A percentile compares a stretch with the other conserved stretches of the same genome.
Evolutionary conservation across 106 monocot species (phyloP).

Genomic region (Acorus calamus): DNA sequence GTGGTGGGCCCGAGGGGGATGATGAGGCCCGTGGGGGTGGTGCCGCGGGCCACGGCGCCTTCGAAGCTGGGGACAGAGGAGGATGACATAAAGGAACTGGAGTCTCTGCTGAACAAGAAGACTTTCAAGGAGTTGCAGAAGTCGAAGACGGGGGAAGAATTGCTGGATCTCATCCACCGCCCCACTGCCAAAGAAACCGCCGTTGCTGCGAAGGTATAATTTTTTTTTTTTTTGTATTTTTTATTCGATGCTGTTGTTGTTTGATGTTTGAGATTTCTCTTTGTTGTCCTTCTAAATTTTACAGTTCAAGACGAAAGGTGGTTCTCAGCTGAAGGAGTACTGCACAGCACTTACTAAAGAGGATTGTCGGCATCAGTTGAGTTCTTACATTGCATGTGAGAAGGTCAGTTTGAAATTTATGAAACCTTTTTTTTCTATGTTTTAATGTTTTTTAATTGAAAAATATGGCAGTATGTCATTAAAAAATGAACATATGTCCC

Average conservation of each 20-base stretch:
- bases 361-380: conserved; percentile 84
- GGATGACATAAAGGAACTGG: conserved; percentile 93
- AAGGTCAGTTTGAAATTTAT: conserved; percentile 40
- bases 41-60: conserved; percentile 38
- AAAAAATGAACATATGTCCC: no score
- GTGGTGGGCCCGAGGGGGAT: conserved; percentile 46
- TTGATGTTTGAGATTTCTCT: not conserved
- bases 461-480: no score
- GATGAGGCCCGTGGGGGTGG: conserved; percentile 41
- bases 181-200: conserved; percentile 97
- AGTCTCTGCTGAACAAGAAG: conserved; percentile 81
- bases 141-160: conserved; percentile 95
- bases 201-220: conserved; percentile 83
- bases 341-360: conserved; percentile 95
- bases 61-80: conserved; percentile 59
- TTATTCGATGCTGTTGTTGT: not conserved
- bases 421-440: not conserved
- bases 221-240: not conserved
- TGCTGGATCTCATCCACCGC: conserved; percentile 93
- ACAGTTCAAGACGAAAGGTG: conserved; percentile 96
- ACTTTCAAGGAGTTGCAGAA: conserved; percentile 82
- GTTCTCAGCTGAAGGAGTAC: conserved; percentile 91
- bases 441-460: not conserved
- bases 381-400: conserved; percentile 85
- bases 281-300: not conserved